A percentile compares a stretch with the other conserved stretches of the same genome.
Evolutionary conservation across 2,329 filamentous ascomycete genomes (phyloP).

Genomic region (Colletotrichum cordylinicola): DNA sequence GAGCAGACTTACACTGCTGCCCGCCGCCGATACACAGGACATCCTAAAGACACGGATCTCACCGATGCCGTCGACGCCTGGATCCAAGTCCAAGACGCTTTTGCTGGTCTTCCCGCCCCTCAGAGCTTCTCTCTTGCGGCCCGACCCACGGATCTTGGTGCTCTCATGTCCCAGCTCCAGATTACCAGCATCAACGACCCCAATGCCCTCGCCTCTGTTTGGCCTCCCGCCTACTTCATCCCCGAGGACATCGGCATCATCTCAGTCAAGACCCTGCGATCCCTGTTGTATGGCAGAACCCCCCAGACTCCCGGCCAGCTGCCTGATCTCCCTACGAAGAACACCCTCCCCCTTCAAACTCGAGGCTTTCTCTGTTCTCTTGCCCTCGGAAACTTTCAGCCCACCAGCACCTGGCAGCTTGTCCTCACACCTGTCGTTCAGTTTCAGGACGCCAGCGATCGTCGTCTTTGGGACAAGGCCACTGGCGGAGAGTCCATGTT

Average conservation of each 20-base stretch:
- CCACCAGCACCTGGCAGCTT: background rate
- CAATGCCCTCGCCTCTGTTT: rapidly evolving
- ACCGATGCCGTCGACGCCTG: background rate
- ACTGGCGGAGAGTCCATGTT: background rate
- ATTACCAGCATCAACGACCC: rapidly evolving
- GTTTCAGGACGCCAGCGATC: rapidly evolving
- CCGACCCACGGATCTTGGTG: rapidly evolving
- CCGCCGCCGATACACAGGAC: rapidly evolving
- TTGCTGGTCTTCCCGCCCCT: background rate
- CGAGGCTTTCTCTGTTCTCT: background rate
- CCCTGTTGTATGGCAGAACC: background rate
- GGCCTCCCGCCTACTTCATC: background rate
- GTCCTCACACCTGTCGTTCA: rapidly evolving
- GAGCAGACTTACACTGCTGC: background rate
- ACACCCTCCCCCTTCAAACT: rapidly evolving
- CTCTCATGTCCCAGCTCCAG: rapidly evolving
- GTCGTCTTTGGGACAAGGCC: rapidly evolving
- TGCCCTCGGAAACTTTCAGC: background rate
- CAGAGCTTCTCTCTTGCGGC: background rate
- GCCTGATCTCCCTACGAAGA: rapidly evolving
- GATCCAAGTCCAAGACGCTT: rapidly evolving
- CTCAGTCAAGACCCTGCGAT: rapidly evolving
- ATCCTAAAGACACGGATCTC: rapidly evolving
- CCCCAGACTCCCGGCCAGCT: rapidly evolving
- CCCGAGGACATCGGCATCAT: rapidly evolving